Evolutionary conservation across 495 filamentous ascomycete species (phyloP).

Genomic region (Neurospora sp.): DNA sequence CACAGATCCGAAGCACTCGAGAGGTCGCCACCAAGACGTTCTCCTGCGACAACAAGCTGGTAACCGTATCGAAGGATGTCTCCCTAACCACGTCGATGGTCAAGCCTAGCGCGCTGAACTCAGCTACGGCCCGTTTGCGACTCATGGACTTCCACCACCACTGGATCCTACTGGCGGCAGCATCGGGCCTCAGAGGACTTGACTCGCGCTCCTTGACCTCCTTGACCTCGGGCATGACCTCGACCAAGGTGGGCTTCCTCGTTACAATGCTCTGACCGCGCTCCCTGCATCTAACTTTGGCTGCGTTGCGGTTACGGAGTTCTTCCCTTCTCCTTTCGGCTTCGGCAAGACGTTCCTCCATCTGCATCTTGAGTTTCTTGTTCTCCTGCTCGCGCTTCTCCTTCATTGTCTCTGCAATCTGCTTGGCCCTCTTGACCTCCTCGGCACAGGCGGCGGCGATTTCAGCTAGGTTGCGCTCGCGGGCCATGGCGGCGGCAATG

Average conservation of each 20-base stretch:
- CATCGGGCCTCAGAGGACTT: conserved; percentile 51
- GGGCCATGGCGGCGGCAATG: conserved; percentile 78
- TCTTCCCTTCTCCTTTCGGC: conserved; percentile 65
- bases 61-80: conserved; percentile 74
- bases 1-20: conserved; percentile 64
- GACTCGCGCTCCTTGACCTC: conserved; percentile 36
- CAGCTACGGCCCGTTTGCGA: conserved; percentile 48
- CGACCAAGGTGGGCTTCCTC: conserved; percentile 31
- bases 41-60: conserved; percentile 63
- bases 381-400: conserved; percentile 84
- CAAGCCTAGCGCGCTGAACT: conserved; percentile 59
- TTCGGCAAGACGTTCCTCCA: conserved; percentile 83
- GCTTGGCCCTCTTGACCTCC: conserved; percentile 89
- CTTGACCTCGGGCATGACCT: conserved; percentile 43
- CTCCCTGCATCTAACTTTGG: conserved; percentile 41
- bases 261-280: conserved; percentile 53
- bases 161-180: conserved; percentile 66
- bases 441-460: conserved; percentile 91
- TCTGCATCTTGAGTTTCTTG: conserved; percentile 58
- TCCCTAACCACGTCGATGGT: conserved; percentile 63
- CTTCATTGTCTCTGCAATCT: conserved; percentile 82
- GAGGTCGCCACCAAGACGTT: conserved; percentile 59
- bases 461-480: conserved; percentile 85
- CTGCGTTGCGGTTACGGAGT: conserved; percentile 45
- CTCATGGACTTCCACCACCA: conserved; percentile 59